Percentiles rank a stretch among this genome's conserved stretches.
These are phyloP conservation scores for Kuraishia ogatae DNA, from an alignment of 805 yeast genomes.

Conservation along the genomic window DNA sequence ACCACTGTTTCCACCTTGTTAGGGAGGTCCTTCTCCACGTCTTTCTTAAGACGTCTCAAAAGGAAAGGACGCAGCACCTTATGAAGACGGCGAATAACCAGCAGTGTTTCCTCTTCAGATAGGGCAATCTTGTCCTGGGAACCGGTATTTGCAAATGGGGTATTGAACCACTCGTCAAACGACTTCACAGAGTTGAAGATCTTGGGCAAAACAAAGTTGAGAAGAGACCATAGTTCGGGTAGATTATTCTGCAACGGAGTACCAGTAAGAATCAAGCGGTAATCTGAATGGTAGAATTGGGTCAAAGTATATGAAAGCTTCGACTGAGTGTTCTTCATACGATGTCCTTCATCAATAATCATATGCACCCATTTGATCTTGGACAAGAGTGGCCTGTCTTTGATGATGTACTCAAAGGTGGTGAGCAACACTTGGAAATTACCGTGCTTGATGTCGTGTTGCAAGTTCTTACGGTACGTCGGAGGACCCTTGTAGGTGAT, in stretches of 20 bases:
- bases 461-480: slow-evolving; percentile 57
- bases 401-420: slow-evolving; percentile 73
- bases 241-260: slow-evolving; percentile 80
- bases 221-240: slow-evolving; percentile 80
- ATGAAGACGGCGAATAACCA: slow-evolving; percentile 78
- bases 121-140: slow-evolving; percentile 72
- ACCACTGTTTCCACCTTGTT: slow-evolving; percentile 77
- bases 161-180: slow-evolving; percentile 85
- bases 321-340: slow-evolving; percentile 76
- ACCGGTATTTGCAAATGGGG: slow-evolving; percentile 83
- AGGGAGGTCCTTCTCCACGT: slow-evolving; percentile 81
- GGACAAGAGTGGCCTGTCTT: slow-evolving; percentile 62
- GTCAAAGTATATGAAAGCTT: slow-evolving; percentile 66
- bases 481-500: slow-evolving; percentile 76
- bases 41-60: slow-evolving; percentile 75
- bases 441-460: slow-evolving; percentile 54
- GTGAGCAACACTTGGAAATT: slow-evolving; percentile 72
- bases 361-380: slow-evolving; percentile 75
- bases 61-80: slow-evolving; percentile 81
- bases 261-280: slow-evolving; percentile 78
- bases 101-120: slow-evolving; percentile 78
- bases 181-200: slow-evolving; percentile 81
- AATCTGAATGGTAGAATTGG: slow-evolving; percentile 63
- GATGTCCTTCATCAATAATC: slow-evolving; percentile 88
- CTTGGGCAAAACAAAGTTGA: slow-evolving; percentile 76